phyloP scores from a whole-genome alignment of 768 basidiomycete species.

The Pulveroboletus sp. region DNA sequence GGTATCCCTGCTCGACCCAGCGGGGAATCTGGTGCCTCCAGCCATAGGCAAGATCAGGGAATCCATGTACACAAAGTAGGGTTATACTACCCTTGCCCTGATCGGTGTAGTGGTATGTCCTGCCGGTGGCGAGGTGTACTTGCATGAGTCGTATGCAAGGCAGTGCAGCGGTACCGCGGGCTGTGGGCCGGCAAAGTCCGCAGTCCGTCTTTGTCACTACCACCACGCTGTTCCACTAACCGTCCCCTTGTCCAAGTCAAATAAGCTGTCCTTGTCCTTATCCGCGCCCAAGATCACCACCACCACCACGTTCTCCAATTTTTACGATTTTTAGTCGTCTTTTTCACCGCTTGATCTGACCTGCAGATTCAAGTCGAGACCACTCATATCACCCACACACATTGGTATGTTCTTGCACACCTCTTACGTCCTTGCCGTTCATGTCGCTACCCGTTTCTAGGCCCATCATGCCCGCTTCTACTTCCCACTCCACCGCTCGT shows the following conservation, averaged over 20 bases:
- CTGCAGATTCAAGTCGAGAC: constrained; percentile 20
- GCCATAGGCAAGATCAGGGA: constrained; percentile 73
- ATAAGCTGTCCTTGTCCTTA: constrained; percentile 13
- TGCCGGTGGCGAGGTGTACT: constrained; percentile 54
- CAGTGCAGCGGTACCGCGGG: constrained; percentile 28
- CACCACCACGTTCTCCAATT: constrained; percentile 3
- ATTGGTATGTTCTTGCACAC: constrained; percentile 34
- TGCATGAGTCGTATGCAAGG: constrained; percentile 3
- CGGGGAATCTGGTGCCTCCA: constrained; percentile 75
- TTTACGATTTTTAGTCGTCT: constrained; percentile 19
- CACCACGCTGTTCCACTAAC: constrained; percentile 21
- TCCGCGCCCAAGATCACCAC: constrained; percentile 14
- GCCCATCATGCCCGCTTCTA: constrained; percentile 46
- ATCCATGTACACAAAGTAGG: constrained; percentile 76
- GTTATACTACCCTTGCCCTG: constrained; percentile 48
- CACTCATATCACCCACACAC: constrained; percentile 27
- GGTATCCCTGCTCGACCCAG: constrained; percentile 60
- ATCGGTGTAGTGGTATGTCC: constrained; percentile 71
- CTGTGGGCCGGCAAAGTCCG: constrained; percentile 29
- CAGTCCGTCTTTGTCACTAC: constrained; percentile 27
- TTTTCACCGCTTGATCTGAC: constrained; percentile 25
- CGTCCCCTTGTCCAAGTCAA: constrained; percentile 9
- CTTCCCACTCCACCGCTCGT: constrained; percentile 33
- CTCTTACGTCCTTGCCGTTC: constrained; percentile 20
- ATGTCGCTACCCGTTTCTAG: constrained; percentile 8